phyloP scores from a whole-genome alignment of 2,329 filamentous ascomycete species.

The Colletotrichum tropicale region DNA sequence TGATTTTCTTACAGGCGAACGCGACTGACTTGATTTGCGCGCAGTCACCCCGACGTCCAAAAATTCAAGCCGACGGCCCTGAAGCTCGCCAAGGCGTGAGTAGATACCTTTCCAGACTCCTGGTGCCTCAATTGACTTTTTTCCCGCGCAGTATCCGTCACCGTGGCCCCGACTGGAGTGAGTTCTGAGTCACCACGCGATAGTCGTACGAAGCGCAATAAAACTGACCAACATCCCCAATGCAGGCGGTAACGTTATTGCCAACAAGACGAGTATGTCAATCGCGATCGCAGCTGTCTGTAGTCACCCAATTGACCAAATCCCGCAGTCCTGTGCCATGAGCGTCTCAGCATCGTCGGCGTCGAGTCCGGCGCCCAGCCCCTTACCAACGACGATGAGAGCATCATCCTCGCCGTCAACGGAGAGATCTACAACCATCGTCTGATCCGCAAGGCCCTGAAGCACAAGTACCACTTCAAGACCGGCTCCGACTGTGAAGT shows the following conservation, averaged over 20 bases:
- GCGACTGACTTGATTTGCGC: constrained; percentile 24
- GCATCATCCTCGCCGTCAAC: constrained; percentile 93
- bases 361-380: constrained; percentile 97
- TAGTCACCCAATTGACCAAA: constrained; percentile 28
- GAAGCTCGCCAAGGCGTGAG: constrained; percentile 92
- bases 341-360: constrained; percentile 96
- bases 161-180: constrained; percentile 98
- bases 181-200: constrained; percentile 46
- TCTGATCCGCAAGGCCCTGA: constrained; percentile 85
- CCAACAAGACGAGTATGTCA: constrained; percentile 85
- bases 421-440: constrained; percentile 99
- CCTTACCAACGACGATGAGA: constrained; percentile 87
- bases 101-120: constrained; percentile 26
- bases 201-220: constrained; percentile 11
- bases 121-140: constrained; percentile 41
- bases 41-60: constrained; percentile 87
- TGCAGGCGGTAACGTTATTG: constrained; percentile 84
- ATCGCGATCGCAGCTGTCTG: not conserved
- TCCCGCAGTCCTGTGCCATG: constrained; percentile 84
- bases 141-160: constrained; percentile 76
- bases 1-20: constrained; percentile 20
- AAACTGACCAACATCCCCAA: constrained; percentile 32
- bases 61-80: constrained; percentile 96
- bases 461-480: constrained; percentile 92
- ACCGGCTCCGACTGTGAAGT: constrained; percentile 98